phyloP scores from a whole-genome alignment of 2,329 filamentous ascomycete genomes.

The Trichoderma sp. region DNA sequence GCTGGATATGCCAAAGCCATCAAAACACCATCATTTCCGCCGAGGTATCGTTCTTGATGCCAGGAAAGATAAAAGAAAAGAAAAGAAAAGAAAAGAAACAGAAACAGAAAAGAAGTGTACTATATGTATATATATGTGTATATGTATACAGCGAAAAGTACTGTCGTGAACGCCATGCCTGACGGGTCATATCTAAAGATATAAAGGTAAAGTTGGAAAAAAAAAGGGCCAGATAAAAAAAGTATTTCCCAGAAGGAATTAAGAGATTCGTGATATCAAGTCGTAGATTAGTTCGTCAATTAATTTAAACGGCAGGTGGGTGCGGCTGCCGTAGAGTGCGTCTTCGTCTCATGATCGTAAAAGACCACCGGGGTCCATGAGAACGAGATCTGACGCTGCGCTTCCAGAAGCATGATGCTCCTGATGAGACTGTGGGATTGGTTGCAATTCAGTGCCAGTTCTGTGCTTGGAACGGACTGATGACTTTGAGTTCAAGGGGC shows the following conservation, averaged over 20 bases:
- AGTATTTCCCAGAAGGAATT: background rate
- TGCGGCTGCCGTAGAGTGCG: constrained; percentile 7
- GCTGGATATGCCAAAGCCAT: background rate
- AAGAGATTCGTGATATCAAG: constrained; percentile 5
- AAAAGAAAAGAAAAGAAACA: background rate
- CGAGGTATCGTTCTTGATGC: background rate
- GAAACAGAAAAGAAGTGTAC: background rate
- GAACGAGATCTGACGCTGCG: constrained; percentile 32
- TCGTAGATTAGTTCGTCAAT: constrained; percentile 4
- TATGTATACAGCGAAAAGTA: background rate
- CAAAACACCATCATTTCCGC: background rate
- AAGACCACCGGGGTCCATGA: constrained; percentile 42
- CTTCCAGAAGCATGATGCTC: constrained; percentile 34
- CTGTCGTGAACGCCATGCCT: background rate
- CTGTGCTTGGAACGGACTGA: constrained; percentile 30
- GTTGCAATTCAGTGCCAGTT: constrained; percentile 44
- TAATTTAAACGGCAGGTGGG: constrained; percentile 10
- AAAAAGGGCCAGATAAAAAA: background rate
- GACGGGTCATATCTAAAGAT: constrained; percentile 3
- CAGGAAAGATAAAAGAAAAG: background rate
- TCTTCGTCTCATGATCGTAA: constrained; percentile 30
- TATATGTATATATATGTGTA: background rate
- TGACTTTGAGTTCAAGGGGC: constrained; percentile 44
- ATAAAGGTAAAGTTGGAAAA: background rate
- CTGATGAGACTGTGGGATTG: constrained; percentile 43